phyloP scores from a whole-genome alignment of 2,329 filamentous ascomycete genomes.

The Penicillium thymicola region DNA sequence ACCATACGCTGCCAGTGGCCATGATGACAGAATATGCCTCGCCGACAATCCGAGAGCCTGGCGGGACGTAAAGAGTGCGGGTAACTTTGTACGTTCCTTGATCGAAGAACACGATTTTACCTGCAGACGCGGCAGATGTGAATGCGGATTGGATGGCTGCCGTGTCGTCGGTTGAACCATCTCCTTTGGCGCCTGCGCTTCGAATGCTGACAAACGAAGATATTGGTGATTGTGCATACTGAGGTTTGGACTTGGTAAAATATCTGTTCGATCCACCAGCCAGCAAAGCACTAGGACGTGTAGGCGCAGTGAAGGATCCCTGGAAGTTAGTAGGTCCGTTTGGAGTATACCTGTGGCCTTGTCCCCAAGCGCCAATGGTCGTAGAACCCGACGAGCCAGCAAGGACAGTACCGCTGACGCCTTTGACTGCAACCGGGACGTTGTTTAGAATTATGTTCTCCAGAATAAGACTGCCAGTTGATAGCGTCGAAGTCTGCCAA shows the following conservation, averaged over 20 bases:
- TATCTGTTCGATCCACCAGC: slow-evolving; percentile 41
- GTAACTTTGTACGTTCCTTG: slow-evolving; percentile 53
- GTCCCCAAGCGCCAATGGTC: slow-evolving; percentile 42
- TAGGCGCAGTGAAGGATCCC: slow-evolving; percentile 44
- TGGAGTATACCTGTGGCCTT: slow-evolving; percentile 46
- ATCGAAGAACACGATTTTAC: slow-evolving; percentile 56
- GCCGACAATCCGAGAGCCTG: slow-evolving; percentile 53
- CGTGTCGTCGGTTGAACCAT: slow-evolving; percentile 60
- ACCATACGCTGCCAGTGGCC: slow-evolving; percentile 56
- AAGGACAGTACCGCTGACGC: slow-evolving; percentile 37
- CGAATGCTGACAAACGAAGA: slow-evolving; percentile 47
- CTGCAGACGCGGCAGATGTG: slow-evolving; percentile 46
- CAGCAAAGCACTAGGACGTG: slow-evolving; percentile 45
- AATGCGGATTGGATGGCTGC: slow-evolving; percentile 58
- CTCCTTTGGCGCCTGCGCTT: slow-evolving; percentile 46
- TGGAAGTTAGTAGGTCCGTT: slow-evolving; percentile 45
- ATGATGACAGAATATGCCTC: slow-evolving; percentile 56
- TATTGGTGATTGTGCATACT: slow-evolving; percentile 45
- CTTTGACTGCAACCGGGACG: slow-evolving; percentile 46
- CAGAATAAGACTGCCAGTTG: slow-evolving; percentile 52
- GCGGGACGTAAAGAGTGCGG: slow-evolving; percentile 47
- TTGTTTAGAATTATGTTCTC: slow-evolving; percentile 55
- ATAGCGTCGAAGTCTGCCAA: slow-evolving; percentile 41
- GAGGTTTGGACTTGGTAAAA: slow-evolving; percentile 52
- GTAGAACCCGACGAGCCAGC: slow-evolving; percentile 34